Base-by-base conservation (phyloP, 345 rosid species). In the Boechera stricta region DNA sequence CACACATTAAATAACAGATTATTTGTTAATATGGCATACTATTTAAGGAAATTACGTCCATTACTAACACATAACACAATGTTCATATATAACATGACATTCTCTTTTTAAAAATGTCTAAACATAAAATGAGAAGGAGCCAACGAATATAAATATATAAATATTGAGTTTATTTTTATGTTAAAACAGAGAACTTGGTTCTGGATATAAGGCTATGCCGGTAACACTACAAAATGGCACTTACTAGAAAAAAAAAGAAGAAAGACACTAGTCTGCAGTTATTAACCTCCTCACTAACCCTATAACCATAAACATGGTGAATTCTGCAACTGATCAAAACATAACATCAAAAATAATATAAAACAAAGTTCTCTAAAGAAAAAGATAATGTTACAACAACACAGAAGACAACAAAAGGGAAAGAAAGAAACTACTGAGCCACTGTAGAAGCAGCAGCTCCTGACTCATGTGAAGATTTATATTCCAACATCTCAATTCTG, bases 401-500 rank as follows among this genome's bases (percentile, higher is more conserved):
- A 57, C 7, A n/a, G 10, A 44, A 52, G 18, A 67, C 71, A 29
- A 69, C 78, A 69, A 48, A 80, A 45, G 49, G 42, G 11, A 3
- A 6, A 7, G 11, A 3, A 6, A 7, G 63, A 33, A 31, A 31
- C 81, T 72, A 71, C 63, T 57, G 78, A 16, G 79, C 55, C 73
- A 64, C 51, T 41, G 93, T 45, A 82, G 95, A 35, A 84, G 75
- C 32, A 92, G 97, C 49, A 86, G 79, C 60, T 89, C 96, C 72
- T 76, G 82, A 5, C 79, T 87, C 61, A 49, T 81, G 75, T 24
- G 87, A 76, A 48, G 90, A 82, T 48, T 69, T 82, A 74, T 88
- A 85, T 59, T 85, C 85, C 84, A 64, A 48, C 97, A 93, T 87
- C 83, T 91, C 97, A 6, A 56, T 77, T 84, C 74, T 81, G 83